Evolutionary conservation across 2,329 filamentous ascomycete species (phyloP).

Genomic region (Parastagonospora nodorum): DNA sequence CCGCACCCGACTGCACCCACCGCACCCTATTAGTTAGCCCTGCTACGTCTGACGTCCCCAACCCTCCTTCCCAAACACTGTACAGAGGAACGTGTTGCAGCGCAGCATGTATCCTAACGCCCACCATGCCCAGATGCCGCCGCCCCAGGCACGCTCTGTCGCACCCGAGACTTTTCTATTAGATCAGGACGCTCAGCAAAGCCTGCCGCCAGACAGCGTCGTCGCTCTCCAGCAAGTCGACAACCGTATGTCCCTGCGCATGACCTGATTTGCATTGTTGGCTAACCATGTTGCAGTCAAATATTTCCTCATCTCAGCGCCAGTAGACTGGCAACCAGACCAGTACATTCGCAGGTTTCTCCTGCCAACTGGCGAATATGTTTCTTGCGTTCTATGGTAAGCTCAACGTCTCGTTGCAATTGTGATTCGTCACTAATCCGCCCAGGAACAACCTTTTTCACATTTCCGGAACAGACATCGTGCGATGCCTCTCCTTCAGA

Average conservation of each 20-base stretch:
- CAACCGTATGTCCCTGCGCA: slow-evolving; percentile 71
- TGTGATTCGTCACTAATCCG: slow-evolving; percentile 29
- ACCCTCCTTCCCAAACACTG: slow-evolving; percentile 32
- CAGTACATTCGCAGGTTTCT: slow-evolving; percentile 97
- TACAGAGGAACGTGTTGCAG: slow-evolving; percentile 44
- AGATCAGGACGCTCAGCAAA: slow-evolving; percentile 95
- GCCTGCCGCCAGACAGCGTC: slow-evolving; percentile 92
- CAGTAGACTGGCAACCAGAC: slow-evolving; percentile 95
- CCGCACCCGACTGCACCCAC: slow-evolving; percentile 39
- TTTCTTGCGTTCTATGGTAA: slow-evolving; percentile 93
- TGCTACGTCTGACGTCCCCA: slow-evolving; percentile 35
- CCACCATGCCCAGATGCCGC: slow-evolving; percentile 80
- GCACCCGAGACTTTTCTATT: slow-evolving; percentile 99
- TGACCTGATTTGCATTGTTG: slow-evolving; percentile 2
- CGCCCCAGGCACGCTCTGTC: slow-evolving; percentile 68
- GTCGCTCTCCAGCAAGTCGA: slow-evolving; percentile 98
- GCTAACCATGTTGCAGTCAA: slow-evolving; percentile 70
- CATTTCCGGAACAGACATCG: slow-evolving; percentile 98
- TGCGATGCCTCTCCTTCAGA: slow-evolving; percentile 94
- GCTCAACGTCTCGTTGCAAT: slow-evolving; percentile 18
- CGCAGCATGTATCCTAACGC: slow-evolving; percentile 55
- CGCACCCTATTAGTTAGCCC: slow-evolving; percentile 24
- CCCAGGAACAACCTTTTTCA: slow-evolving; percentile 96
- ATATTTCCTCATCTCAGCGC: slow-evolving; percentile 98
- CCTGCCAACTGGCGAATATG: slow-evolving; percentile 95